Percentiles rank a stretch among this genome's conserved stretches.
phyloP scores from a whole-genome alignment of 2,329 filamentous ascomycete genomes.

The Aspergillus tanneri region DNA sequence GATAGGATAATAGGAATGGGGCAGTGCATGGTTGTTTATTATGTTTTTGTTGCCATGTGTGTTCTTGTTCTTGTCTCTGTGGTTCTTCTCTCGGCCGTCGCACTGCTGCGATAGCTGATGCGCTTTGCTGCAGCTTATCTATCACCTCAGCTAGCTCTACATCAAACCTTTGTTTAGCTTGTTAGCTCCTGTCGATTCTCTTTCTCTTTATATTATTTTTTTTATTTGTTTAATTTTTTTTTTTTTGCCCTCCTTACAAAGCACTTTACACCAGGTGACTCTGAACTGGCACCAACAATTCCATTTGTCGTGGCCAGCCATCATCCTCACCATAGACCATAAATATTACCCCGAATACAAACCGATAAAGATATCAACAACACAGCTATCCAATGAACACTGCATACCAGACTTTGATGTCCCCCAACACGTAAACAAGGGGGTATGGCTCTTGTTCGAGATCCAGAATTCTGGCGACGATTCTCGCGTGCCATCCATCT shows the following conservation, averaged over 20 bases:
- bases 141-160: not conserved
- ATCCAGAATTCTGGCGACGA: slow-evolving; percentile 61
- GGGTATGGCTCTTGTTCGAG: slow-evolving; percentile 52
- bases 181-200: not conserved
- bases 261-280: too few species aligned
- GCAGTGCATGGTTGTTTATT: not conserved
- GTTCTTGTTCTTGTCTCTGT: too few species aligned
- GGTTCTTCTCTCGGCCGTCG: too few species aligned
- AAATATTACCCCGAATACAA: too few species aligned
- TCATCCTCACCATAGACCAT: too few species aligned
- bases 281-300: too few species aligned
- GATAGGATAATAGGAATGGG: not conserved
- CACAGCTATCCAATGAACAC: too few species aligned
- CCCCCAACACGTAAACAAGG: not conserved
- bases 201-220: not conserved
- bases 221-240: not conserved
- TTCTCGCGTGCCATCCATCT: slow-evolving; percentile 59
- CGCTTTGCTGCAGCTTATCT: too few species aligned
- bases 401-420: not conserved
- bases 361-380: too few species aligned
- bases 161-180: not conserved
- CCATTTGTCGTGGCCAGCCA: too few species aligned
- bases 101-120: too few species aligned
- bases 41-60: too few species aligned
- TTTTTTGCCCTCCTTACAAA: not conserved